Percentiles rank a stretch among this genome's conserved stretches.
Conservation (phyloP, 768 basidiomycete genomes). For the Russula abietina region DNA sequence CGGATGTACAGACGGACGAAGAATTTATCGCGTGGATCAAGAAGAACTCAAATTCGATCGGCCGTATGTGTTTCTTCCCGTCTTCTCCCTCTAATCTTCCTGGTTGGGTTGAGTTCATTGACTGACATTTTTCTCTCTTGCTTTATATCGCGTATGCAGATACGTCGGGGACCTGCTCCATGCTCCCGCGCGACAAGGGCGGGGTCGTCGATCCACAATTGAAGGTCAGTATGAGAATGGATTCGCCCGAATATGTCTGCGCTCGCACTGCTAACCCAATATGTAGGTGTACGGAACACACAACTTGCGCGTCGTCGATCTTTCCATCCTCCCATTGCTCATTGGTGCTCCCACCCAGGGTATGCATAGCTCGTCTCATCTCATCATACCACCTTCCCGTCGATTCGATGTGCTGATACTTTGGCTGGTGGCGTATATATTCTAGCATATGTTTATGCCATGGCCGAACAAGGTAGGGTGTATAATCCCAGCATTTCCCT, state of each 20-base stretch:
- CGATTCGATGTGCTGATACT: background rate
- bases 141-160: conserved; percentile 31
- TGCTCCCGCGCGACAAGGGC: conserved; percentile 45
- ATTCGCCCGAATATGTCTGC: background rate
- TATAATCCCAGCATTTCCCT: background rate
- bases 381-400: background rate
- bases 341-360: conserved; percentile 44
- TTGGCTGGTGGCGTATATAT: conserved; percentile 30
- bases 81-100: conserved; percentile 18
- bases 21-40: conserved; percentile 25
- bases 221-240: conserved; percentile 32
- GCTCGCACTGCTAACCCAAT: background rate
- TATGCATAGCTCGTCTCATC: conserved; percentile 25
- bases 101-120: background rate
- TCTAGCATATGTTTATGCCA: conserved; percentile 29
- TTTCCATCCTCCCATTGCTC: conserved; percentile 50
- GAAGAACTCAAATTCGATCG: conserved; percentile 4
- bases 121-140: background rate
- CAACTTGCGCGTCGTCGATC: conserved; percentile 50
- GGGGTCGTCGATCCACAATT: conserved; percentile 48
- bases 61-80: conserved; percentile 21
- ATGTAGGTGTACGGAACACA: conserved; percentile 49
- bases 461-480: conserved; percentile 43
- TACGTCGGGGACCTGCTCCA: conserved; percentile 44
- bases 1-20: conserved; percentile 29